These are phyloP conservation scores for Lavandula angustifolia DNA, from an alignment of 257 asterid genomes.

Conservation along the genomic window DNA sequence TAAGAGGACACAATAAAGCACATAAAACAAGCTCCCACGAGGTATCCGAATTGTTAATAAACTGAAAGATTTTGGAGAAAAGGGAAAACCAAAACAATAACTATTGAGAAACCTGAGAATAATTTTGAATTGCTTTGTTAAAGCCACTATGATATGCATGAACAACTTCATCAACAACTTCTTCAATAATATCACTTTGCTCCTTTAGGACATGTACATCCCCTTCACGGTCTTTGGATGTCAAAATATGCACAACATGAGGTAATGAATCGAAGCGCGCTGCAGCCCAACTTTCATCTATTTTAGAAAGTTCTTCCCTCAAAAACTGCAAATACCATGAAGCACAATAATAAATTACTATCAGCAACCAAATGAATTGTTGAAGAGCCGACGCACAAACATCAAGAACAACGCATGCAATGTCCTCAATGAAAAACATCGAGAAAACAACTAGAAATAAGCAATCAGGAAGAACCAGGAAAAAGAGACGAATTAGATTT, in stretches of 20 bases:
- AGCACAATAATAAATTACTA: conserved; percentile 26
- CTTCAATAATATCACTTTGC: conserved; percentile 94
- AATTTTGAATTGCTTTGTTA: conserved; percentile 97
- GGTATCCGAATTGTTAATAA: conserved; percentile 19
- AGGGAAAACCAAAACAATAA: conserved; percentile 25
- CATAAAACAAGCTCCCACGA: conserved; percentile 15
- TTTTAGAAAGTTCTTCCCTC: conserved; percentile 80
- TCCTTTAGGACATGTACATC: conserved; percentile 83
- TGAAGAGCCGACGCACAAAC: background rate
- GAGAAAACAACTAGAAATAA: conserved; percentile 5
- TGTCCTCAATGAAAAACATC: conserved; percentile 22
- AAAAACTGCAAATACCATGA: conserved; percentile 60
- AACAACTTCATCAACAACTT: conserved; percentile 98
- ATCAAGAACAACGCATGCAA: conserved; percentile 11
- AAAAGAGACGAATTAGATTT: conserved; percentile 3
- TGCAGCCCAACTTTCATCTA: conserved; percentile 95
- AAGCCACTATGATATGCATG: conserved; percentile 98
- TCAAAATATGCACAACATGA: conserved; percentile 94
- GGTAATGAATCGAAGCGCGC: conserved; percentile 98
- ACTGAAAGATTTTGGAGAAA: conserved; percentile 24
- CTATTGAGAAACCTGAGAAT: conserved; percentile 80
- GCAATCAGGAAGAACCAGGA: background rate
- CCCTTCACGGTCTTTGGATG: conserved; percentile 95
- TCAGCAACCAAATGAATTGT: background rate
- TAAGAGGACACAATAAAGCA: conserved; percentile 7